Percentiles rank a stretch among this genome's conserved stretches.
These are phyloP conservation scores for Entomortierella parvispora DNA, from an alignment of 192 early-diverging fungal genomes.

Conservation along the genomic window DNA sequence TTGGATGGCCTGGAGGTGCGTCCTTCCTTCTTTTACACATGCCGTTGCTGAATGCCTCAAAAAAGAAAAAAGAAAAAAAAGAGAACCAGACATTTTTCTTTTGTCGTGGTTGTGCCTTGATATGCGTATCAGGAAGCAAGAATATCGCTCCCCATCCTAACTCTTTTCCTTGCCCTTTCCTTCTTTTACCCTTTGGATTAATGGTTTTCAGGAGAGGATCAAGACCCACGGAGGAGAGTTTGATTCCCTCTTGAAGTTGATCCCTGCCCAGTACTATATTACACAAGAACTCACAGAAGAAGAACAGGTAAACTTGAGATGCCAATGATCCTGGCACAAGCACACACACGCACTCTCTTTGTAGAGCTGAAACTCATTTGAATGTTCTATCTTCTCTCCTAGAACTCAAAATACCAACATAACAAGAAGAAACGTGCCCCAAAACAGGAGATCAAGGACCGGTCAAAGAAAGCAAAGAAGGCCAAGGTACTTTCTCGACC, in stretches of 20 bases:
- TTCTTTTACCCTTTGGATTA: background rate
- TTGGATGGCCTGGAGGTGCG: slow-evolving; percentile 49
- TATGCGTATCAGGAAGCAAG: too few relatives aligned
- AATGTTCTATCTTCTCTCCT: background rate
- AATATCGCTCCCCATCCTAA: background rate
- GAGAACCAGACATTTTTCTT: background rate
- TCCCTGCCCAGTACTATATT: slow-evolving; percentile 88
- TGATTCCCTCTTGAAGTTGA: slow-evolving; percentile 80
- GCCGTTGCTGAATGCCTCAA: background rate
- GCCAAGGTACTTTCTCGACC: slow-evolving; percentile 70
- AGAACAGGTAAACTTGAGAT: slow-evolving; percentile 40
- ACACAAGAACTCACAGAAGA: slow-evolving; percentile 66
- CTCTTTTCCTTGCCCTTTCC: background rate
- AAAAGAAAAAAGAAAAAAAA: background rate
- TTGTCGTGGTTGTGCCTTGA: too few relatives aligned
- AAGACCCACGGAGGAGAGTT: slow-evolving; percentile 71
- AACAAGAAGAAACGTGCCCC: slow-evolving; percentile 86
- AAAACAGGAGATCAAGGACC: slow-evolving; percentile 83
- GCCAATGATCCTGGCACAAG: background rate
- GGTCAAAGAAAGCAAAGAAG: slow-evolving; percentile 84
- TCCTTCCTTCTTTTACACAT: background rate
- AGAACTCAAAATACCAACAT: slow-evolving; percentile 71
- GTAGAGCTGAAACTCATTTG: background rate
- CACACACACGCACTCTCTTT: background rate
- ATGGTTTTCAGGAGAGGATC: slow-evolving; percentile 65